Conservation (phyloP, 768 basidiomycete species). For the Tulasnella sp. region DNA sequence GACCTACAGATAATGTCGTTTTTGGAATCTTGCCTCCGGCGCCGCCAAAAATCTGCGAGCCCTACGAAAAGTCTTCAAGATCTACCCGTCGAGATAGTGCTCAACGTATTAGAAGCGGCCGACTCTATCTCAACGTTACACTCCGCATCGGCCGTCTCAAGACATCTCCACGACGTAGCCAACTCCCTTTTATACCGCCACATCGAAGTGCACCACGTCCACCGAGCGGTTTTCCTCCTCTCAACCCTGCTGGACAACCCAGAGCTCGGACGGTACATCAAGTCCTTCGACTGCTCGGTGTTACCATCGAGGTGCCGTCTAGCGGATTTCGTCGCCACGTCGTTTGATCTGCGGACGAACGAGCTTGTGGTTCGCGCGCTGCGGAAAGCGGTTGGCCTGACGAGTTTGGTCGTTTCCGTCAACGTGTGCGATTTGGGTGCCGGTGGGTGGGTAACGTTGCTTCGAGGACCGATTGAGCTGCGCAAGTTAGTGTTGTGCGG, state of each 20-base stretch:
- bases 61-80: neutral
- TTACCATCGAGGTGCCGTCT: neutral
- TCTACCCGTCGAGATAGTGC: neutral
- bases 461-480: neutral
- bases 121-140: neutral
- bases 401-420: neutral
- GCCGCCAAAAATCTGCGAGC: neutral
- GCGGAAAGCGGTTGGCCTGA: neutral
- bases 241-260: neutral
- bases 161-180: neutral
- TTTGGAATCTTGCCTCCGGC: neutral
- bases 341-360: neutral
- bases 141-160: neutral
- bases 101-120: neutral
- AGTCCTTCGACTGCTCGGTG: neutral
- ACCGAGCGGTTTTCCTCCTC: neutral
- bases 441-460: neutral
- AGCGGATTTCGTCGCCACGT: neutral
- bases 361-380: neutral
- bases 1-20: neutral
- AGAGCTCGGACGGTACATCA: neutral
- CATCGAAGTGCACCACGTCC: neutral
- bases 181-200: neutral
- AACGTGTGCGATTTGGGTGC: neutral
- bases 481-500: neutral